Base-by-base conservation (phyloP, 2,329 filamentous ascomycete species). In the Emergomyces pasteurianus region DNA sequence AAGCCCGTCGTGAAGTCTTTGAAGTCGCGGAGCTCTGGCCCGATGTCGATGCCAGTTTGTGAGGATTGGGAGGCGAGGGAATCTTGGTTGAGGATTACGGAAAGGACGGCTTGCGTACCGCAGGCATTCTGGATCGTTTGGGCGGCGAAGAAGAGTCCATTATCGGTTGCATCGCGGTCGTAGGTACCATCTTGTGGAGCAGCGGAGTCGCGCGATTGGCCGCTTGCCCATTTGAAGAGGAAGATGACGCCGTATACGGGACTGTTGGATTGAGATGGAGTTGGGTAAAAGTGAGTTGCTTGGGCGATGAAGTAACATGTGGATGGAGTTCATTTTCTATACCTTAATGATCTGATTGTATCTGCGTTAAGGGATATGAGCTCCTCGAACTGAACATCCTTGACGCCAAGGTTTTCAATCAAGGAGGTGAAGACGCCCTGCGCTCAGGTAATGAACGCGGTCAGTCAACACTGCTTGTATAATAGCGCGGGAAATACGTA, bases 51-150 rank as follows among this genome's bases (percentile, higher is more conserved):
- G 36, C 50, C 23, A 21, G 50, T 14, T 40, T 52, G 46, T 53
- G 72, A 63, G 1, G 66, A 64, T 1, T 67, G 61, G 0, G 69
- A 56, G 16, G 69, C 54, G 0, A 72, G 65, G 40, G 73, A 73
- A 60, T 77, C 80, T 74, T 95, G 88, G 78, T 99, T 99, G 66
- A 99, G 80, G 38, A 97, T 82, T 60, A 97, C 89, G 59, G 89
- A 94, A 47, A 99, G 83, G 54, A 99, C 84, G 3, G 94, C 94
- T 75, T 99, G 94, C 18, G 94, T 99, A 52, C 92, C 94, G 77
- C 94, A 99, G 8, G 94, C 94, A 75, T 99, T 99, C 76, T 97
- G 92, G 73, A 99, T 99, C 3, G 92, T 97, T 78, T 99, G 94
- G 36, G 87, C 86, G 3, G 94, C 94, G 76, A 99, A 99, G 81